A percentile compares a stretch with the other conserved stretches of the same genome.
Evolutionary conservation across 1,139 yeast genomes (phyloP).

Genomic region (Candida sanyaensis): DNA sequence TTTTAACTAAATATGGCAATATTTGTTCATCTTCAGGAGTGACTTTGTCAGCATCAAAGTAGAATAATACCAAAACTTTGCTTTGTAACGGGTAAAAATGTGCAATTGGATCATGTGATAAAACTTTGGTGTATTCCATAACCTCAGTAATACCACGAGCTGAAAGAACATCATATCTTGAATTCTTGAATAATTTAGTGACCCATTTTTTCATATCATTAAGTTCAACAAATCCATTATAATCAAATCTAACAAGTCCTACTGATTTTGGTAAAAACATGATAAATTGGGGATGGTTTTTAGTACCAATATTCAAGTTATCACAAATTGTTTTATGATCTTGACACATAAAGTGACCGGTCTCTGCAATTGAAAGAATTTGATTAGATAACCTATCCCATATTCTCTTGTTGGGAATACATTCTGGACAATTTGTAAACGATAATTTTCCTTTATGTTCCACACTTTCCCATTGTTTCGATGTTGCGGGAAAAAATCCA

Average conservation of each 20-base stretch:
- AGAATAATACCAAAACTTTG: constrained; percentile 52
- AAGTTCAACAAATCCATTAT: constrained; percentile 26
- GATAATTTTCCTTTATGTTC: constrained; percentile 34
- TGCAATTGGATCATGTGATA: constrained; percentile 34
- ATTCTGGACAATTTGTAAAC: constrained; percentile 48
- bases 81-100: constrained; percentile 44
- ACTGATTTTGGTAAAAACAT: constrained; percentile 44
- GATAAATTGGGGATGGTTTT: constrained; percentile 28
- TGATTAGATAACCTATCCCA: constrained; percentile 63
- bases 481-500: constrained; percentile 63
- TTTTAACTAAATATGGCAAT: constrained; percentile 60
- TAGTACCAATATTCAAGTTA: constrained; percentile 27
- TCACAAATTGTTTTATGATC: constrained; percentile 51
- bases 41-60: constrained; percentile 51
- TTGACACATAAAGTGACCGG: constrained; percentile 63
- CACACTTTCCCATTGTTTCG: constrained; percentile 40
- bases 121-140: constrained; percentile 37
- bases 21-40: constrained; percentile 62
- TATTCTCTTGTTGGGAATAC: constrained; percentile 48
- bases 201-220: constrained; percentile 36
- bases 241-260: constrained; percentile 38
- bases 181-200: constrained; percentile 33
- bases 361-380: constrained; percentile 40
- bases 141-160: constrained; percentile 39
- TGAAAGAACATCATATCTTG: constrained; percentile 40